Base-by-base conservation (phyloP, 2,329 filamentous ascomycete genomes). In the Penicillium polonicum region DNA sequence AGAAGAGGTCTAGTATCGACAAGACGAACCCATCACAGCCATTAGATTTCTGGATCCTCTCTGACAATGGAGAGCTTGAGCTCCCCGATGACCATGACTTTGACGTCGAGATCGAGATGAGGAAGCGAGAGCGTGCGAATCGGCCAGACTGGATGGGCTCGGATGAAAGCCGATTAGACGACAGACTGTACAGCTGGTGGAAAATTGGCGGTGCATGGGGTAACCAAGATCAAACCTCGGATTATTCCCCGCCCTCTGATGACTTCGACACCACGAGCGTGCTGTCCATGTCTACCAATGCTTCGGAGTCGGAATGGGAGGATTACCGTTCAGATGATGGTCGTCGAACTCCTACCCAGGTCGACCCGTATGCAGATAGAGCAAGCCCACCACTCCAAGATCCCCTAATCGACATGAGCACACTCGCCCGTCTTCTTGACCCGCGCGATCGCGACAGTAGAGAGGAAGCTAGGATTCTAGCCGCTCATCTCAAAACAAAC, bases 191-290 rank as follows among this genome's bases (percentile, higher is more conserved):
- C 72, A 80, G 81, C 31, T 94, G 92, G 85, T 97, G 91, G 89
- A 86, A 89, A 52, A 80, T 82, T 53, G 91, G 91, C 21, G 91
- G 90, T 8, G 90, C 90, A 78, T 97, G 91, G 87, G 92, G 93
- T 1, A 87, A 88, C 17, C 81, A 87, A 33, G 93, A 97, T 71
- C 81, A 82, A 5, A 96, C 90, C 68, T 90, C 89, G 29, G 89
- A 93, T 61, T 97, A 92, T 72, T 73, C 80, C 33, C 87, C 87
- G 0, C 68, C 73, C 2, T 73, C 79, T 12, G 71, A 85, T 12
- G 82, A 88, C 44, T 86, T 88, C 69, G 91, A 95, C 69, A 84
- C 83, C 9, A 95, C 91, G 0, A 97, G 92, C 68, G 81, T 95
- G 36, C 77, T 94, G n/a, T 91, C 91, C 0, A 81, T 82, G 68